These are phyloP conservation scores for Aphanomyces astaci DNA, from an alignment of 352 stramenopile genomes.

Conservation along the genomic window DNA sequence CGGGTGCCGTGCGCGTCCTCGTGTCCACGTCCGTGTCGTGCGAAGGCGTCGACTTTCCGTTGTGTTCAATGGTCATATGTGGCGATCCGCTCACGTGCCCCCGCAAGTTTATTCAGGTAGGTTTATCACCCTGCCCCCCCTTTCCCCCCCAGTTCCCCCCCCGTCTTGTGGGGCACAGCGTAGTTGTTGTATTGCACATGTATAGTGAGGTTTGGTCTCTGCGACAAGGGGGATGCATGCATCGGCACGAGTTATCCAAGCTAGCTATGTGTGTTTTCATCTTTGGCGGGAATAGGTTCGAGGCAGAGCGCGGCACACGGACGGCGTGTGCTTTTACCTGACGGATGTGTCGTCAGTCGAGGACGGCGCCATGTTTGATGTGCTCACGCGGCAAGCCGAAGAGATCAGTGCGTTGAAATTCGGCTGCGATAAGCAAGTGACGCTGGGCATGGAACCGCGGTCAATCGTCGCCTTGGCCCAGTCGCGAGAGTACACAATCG, in stretches of 20 bases:
- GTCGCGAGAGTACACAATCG: background rate
- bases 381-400: conserved; percentile 37
- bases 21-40: conserved; percentile 70
- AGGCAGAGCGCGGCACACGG: conserved; percentile 60
- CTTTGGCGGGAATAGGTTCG: conserved; percentile 29
- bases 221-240: no score
- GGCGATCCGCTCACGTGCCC: conserved; percentile 44
- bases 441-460: conserved; percentile 47
- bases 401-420: conserved; percentile 63
- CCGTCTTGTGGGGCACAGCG: no score
- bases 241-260: no score
- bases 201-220: no score
- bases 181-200: background rate
- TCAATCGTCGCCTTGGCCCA: conserved; percentile 21
- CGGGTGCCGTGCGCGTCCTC: conserved; percentile 43
- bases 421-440: conserved; percentile 49
- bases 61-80: conserved; percentile 59
- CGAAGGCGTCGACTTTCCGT: conserved; percentile 73
- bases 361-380: conserved; percentile 41
- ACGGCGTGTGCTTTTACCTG: conserved; percentile 71
- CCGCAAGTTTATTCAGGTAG: conserved; percentile 54
- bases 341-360: conserved; percentile 41
- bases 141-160: no score
- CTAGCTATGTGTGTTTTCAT: no score
- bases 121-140: background rate